phyloP scores from a whole-genome alignment of 768 basidiomycete species.

The Aureoboletus auriporus region DNA sequence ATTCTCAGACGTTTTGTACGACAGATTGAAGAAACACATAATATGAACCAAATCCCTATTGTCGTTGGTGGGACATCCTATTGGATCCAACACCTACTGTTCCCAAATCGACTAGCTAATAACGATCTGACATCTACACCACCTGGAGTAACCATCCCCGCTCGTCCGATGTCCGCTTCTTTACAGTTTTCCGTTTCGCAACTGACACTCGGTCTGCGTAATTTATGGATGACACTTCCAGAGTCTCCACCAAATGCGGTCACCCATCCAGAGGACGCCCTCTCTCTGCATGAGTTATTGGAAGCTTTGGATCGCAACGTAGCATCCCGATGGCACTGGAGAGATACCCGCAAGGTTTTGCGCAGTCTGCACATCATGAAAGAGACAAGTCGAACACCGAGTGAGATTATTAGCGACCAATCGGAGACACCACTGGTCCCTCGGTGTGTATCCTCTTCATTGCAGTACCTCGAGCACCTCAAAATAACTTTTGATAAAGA shows the following conservation, averaged over 20 bases:
- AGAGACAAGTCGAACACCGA: constrained; percentile 59
- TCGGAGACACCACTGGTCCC: constrained; percentile 41
- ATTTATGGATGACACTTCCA: constrained; percentile 57
- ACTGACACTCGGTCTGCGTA: constrained; percentile 44
- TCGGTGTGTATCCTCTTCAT: constrained; percentile 38
- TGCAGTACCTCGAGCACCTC: not conserved
- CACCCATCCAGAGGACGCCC: constrained; percentile 50
- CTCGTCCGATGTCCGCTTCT: constrained; percentile 28
- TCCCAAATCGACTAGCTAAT: constrained; percentile 65
- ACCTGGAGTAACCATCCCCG: not conserved
- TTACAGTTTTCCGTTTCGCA: constrained; percentile 40
- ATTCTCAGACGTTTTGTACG: not conserved
- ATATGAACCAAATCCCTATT: constrained; percentile 67
- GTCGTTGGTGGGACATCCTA: constrained; percentile 95
- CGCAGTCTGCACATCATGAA: constrained; percentile 75
- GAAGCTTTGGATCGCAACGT: constrained; percentile 64
- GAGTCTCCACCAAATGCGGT: constrained; percentile 54
- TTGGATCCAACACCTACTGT: constrained; percentile 95
- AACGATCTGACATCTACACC: constrained; percentile 15
- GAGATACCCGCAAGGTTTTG: constrained; percentile 85
- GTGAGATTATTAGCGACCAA: constrained; percentile 67
- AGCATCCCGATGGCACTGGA: constrained; percentile 93
- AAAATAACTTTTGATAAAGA: constrained; percentile 36
- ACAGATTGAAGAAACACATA: constrained; percentile 75
- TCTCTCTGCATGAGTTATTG: constrained; percentile 66